Base-by-base conservation (phyloP, 768 basidiomycete genomes). In the Trametes villosa region DNA sequence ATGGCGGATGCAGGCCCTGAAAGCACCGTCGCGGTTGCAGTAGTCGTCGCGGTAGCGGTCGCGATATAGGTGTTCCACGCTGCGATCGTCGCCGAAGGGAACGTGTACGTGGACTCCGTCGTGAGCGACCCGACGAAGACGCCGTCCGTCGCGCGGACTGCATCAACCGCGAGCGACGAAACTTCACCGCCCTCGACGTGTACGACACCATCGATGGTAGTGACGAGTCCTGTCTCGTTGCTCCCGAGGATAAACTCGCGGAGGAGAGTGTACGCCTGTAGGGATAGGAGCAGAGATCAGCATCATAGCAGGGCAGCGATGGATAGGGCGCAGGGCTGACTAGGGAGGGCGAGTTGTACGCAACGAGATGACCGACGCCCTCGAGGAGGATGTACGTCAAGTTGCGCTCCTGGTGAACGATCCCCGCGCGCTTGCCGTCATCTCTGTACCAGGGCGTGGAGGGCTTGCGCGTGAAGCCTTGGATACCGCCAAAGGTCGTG, bases 401-500 rank as follows among this genome's bases (percentile, higher is more conserved):
- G 29, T 82, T 82, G 45, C 90, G 82, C 71, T 91, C 90, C 71
- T 89, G 88, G 67, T 88, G 88, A n/a, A 90, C 79, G 31, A 89
- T 85, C 0, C 89, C 90, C 0, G 83, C 86, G 51, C 83, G 81
- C 53, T 83, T 75, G 17, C 84, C 83, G 2, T 70, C 67, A 49
- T 88, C 86, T 47, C 85, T 83, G 56, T 72, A 75, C 87, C 88
- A 91, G 2, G 85, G 81, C 0, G 90, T 91, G 6, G 85, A 80
- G 0, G 90, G 90, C 60, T 81, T 78, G 45, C 83, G 78, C 6
- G 86, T 85, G 70, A 92, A 92, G 3, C 90, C 90, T 72, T 84
- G 87, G 42, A 86, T 85, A 12, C 88, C 89, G 27, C 88, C 89
- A 65, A 91, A 92, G 0, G 90, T 90, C 20, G 88, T 89, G 67